Conservation (phyloP, 2,329 filamentous ascomycete genomes). For the Stemphylium beticola region DNA sequence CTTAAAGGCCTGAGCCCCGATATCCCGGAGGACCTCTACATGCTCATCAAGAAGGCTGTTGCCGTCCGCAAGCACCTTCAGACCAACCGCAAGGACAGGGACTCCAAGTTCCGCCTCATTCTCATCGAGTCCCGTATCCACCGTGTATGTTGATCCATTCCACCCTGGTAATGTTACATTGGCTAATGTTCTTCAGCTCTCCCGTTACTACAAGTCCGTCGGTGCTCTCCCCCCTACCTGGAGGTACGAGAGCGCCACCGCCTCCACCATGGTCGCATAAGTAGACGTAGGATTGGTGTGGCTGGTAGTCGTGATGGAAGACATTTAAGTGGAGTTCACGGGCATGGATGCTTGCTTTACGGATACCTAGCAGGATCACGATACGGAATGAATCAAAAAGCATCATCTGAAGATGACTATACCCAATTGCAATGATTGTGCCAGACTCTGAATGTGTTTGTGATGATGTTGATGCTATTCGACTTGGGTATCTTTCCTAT, state of each 20-base stretch:
- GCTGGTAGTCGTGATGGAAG: constrained; percentile 31
- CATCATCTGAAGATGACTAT: constrained; percentile 37
- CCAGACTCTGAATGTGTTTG: not conserved
- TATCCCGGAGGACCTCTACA: constrained; percentile 99
- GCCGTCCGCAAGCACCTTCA: constrained; percentile 98
- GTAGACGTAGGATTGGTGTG: constrained; percentile 44
- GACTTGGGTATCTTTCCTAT: constrained; percentile 27
- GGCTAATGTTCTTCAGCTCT: constrained; percentile 59
- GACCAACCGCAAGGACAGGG: constrained; percentile 99
- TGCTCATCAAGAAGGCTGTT: constrained; percentile 99
- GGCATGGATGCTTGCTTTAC: constrained; percentile 46
- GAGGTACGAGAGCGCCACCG: constrained; percentile 98
- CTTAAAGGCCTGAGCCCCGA: constrained; percentile 90
- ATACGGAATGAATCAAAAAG: constrained; percentile 49
- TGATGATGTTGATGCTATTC: constrained; percentile 13
- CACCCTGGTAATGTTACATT: not conserved
- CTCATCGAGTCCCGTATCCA: constrained; percentile 99
- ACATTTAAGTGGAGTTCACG: constrained; percentile 45
- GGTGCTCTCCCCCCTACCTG: constrained; percentile 85
- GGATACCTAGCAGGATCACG: constrained; percentile 43
- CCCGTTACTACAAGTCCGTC: constrained; percentile 99
- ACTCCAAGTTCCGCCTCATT: constrained; percentile 99
- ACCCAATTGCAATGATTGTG: constrained; percentile 24
- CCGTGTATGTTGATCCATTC: constrained; percentile 59
- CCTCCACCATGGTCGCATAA: constrained; percentile 57